Evolutionary conservation across 2,329 filamentous ascomycete species (phyloP).

Genomic region (Hymenoscyphus repandus): DNA sequence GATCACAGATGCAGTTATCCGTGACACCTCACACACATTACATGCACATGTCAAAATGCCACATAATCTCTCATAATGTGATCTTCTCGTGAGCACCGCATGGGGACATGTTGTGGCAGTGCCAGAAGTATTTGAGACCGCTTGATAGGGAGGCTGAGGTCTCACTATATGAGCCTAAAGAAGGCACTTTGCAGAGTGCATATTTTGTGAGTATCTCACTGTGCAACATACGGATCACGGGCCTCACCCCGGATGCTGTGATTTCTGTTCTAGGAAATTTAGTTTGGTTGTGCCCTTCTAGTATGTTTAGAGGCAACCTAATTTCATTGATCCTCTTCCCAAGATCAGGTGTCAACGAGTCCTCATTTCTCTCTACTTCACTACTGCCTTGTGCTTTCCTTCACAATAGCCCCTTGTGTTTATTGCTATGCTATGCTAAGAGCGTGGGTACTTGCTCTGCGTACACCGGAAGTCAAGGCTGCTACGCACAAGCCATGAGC

Average conservation of each 20-base stretch:
- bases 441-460: too few species aligned
- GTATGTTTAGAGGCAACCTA: not conserved
- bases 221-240: conserved; percentile 1
- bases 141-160: conserved; percentile 4
- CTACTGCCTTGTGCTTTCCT: too few species aligned
- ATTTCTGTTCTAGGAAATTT: not conserved
- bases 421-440: too few species aligned
- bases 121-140: not conserved
- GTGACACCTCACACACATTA: conserved; percentile 2
- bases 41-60: conserved; percentile 4
- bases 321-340: not conserved
- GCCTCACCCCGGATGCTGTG: conserved; percentile 1
- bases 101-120: conserved; percentile 6
- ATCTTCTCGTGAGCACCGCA: conserved; percentile 11
- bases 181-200: conserved; percentile 1
- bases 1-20: conserved; percentile 4
- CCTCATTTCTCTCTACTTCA: too few species aligned
- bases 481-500: too few species aligned
- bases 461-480: too few species aligned
- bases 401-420: too few species aligned
- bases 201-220: not conserved
- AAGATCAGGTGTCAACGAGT: too few species aligned
- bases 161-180: not conserved
- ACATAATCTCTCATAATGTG: conserved; percentile 1
- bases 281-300: not conserved